Evolutionary conservation across 495 filamentous ascomycete genomes (phyloP), one percentile per base, ranked within the genome.

Genomic region (Polyplosphaeria fusca): DNA sequence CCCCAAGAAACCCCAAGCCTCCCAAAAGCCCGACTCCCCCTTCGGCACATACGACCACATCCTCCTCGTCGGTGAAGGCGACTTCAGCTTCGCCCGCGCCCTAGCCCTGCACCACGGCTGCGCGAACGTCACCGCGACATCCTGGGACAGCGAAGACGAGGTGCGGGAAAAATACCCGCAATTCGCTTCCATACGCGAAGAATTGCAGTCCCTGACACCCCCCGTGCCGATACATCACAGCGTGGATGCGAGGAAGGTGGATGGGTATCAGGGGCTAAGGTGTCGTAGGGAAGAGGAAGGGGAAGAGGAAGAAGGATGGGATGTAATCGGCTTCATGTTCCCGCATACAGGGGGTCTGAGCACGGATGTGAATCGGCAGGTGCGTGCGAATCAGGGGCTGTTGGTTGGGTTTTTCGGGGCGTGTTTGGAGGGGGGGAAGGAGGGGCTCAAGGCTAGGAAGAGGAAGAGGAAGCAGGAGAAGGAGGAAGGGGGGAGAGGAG

Each of bases 291-390:
- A n/a, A n/a, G n/a, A n/a, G n/a, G n/a, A n/a, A n/a, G n/a, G n/a
- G n/a, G n/a, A n/a, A n/a, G 28, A 4, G 19, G n/a, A 23, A 28
- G 72, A 71, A 2, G 68, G 67, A 1, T 92, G 85, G 75, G 86
- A 95, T 68, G 73, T 80, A 30, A 83, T 96, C 45, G 79, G 89
- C 43, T 98, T 96, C 79, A 95, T 96, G 75, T 98, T 98, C 72
- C 93, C 93, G 42, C 93, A 98, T 71, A 86, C 95, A 1, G 93
- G 93, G 47, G 93, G 93, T 5, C 82, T 90, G 58, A 87, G 82
- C 41, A 97, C 83, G 40, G 93, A 98, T 72, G 88, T 96, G 45
- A 95, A 95, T 72, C 77, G 93, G 16, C 93, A 98, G 73, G 90
- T 96, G 12, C 82, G 93, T 28, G 79, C 84, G 61, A 97, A 98